Conservation (phyloP, 1,284 basidiomycete species). For the Athelia psychrophila region DNA sequence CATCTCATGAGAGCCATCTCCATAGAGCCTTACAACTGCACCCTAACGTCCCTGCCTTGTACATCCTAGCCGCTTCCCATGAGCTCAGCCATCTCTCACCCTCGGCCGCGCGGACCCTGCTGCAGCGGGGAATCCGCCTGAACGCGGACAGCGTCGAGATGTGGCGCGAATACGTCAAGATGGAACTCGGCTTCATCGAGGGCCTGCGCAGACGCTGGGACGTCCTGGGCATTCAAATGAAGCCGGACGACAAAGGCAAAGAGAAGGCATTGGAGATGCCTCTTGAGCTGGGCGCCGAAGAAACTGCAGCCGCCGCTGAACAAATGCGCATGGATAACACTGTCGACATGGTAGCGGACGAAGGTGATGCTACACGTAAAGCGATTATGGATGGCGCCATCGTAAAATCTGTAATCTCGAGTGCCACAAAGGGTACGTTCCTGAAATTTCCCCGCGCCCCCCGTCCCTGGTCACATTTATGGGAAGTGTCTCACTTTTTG, state of each 20-base stretch:
- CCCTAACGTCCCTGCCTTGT: conserved; percentile 76
- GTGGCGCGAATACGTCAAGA: conserved; percentile 88
- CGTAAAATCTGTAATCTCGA: conserved; percentile 63
- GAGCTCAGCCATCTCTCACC: conserved; percentile 79
- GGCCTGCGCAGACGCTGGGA: conserved; percentile 80
- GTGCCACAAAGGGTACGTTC: conserved; percentile 59
- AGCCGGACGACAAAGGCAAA: conserved; percentile 24
- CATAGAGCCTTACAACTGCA: conserved; percentile 83
- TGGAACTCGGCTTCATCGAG: conserved; percentile 91
- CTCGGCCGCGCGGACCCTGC: conserved; percentile 78
- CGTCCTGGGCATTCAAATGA: conserved; percentile 59
- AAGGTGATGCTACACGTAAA: conserved; percentile 39
- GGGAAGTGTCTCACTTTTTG: background rate
- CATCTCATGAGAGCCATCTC: conserved; percentile 1
- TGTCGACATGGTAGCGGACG: conserved; percentile 11
- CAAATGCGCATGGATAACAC: conserved; percentile 5
- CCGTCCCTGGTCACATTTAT: conserved; percentile 4
- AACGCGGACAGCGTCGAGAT: conserved; percentile 69
- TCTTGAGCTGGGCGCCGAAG: conserved; percentile 15
- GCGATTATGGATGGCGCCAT: conserved; percentile 71
- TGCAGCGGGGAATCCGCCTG: conserved; percentile 85
- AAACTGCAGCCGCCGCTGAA: conserved; percentile 17
- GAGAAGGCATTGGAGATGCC: conserved; percentile 14
- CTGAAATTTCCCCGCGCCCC: conserved; percentile 1
- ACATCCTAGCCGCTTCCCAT: conserved; percentile 85